These are phyloP conservation scores for Claviceps pazoutovae DNA, from an alignment of 2,329 filamentous ascomycete species.

Conservation along the genomic window DNA sequence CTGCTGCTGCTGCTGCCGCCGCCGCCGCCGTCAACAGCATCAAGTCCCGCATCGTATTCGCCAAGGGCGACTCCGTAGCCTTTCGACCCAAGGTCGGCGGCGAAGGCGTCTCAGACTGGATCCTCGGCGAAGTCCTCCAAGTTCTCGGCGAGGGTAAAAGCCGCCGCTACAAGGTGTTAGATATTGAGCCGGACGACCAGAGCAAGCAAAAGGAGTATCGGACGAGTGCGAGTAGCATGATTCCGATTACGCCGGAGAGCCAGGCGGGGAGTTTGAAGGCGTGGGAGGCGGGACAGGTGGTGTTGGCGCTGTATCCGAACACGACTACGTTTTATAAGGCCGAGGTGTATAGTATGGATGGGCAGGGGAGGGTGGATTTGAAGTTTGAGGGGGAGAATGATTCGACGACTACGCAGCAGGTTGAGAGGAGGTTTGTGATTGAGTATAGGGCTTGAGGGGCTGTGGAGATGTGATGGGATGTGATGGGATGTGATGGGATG, in stretches of 20 bases:
- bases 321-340: conserved; percentile 80
- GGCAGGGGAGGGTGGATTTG: conserved; percentile 42
- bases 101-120: conserved; percentile 45
- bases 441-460: conserved; percentile 41
- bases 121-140: conserved; percentile 63
- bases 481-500: too few relatives aligned
- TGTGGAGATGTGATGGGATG: background rate
- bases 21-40: conserved; percentile 10
- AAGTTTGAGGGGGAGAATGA: conserved; percentile 73
- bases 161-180: conserved; percentile 65
- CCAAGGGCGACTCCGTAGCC: conserved; percentile 50
- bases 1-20: background rate
- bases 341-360: conserved; percentile 59
- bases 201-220: conserved; percentile 55
- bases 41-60: conserved; percentile 41
- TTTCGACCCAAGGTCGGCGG: conserved; percentile 46
- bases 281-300: conserved; percentile 54
- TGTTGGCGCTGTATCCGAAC: conserved; percentile 67
- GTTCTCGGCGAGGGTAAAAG: conserved; percentile 66
- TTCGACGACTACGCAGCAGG: conserved; percentile 57
- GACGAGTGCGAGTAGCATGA: conserved; percentile 61
- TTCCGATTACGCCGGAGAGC: conserved; percentile 51
- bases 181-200: conserved; percentile 61
- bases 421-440: conserved; percentile 62
- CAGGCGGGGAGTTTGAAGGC: conserved; percentile 38